Evolutionary conservation across 495 filamentous ascomycete species (phyloP), one percentile per base, ranked within the genome.

Genomic region (Aspergillus incahuasiensis): DNA sequence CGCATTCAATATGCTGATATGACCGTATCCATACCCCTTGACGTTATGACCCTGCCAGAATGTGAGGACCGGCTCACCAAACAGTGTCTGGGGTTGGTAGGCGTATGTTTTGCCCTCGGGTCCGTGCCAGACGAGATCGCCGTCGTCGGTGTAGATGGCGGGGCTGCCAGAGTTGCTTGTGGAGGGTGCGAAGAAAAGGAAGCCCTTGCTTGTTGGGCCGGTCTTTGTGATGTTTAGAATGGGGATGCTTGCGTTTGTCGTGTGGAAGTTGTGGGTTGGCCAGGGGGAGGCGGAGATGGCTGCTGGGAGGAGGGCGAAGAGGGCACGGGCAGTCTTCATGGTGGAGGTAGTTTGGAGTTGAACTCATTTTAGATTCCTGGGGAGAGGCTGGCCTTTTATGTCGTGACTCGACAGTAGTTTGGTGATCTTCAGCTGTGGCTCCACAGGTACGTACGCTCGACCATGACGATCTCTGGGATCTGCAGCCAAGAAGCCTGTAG

Each of bases 1-100:
- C 18, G 64, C 62, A 56, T 81, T 72, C 0, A 82, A 59, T 41
- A 74, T 66, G 11, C 54, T 68, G 41, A 73, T 66, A 9, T 61
- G 48, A 6, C 72, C 72, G 34, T 64, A 72, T 9, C 70, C 69
- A 13, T 67, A 65, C 15, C 69, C 64, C 18, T 52, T 12, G 18
- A 53, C 52, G 11, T 46, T 40, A 41, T 52, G 54, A 9, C 67
- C 67, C 24, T 54, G 41, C 66, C 66, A 71, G 49, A 66, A 65
- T 7, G 60, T 51, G 13, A 71, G 57, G 0, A 68, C 64, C 2
- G 60, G 64, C 28, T 64, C 57, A 0, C 59, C 64, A 39, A 68
- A 18, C 15, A 71, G 56, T 32, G 55, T 59, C 18, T 66, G 64
- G 0, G 61, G 60, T 28, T 63, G 59, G 2, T 61, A 58, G 13